Percentiles rank a stretch among this genome's conserved stretches.
Evolutionary conservation across 106 monocot genomes (phyloP).

Genomic region (Hemerocallis citrina): DNA sequence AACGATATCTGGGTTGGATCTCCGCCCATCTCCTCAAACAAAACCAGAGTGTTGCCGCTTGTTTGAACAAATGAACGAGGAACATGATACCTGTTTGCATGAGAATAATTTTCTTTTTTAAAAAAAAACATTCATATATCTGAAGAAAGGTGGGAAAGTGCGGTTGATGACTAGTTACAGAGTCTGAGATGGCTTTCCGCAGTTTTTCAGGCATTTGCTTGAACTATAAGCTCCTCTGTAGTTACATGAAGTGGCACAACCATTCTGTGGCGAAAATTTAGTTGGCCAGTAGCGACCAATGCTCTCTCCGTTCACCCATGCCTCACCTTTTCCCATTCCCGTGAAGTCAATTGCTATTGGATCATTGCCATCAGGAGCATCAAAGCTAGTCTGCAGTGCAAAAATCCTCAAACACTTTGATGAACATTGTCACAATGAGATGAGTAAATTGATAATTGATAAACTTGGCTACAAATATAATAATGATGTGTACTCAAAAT

Average conservation of each 20-base stretch:
- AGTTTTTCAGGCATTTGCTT: constrained; percentile 61
- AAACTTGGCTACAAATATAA: neutral
- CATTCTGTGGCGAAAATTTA: constrained; percentile 37
- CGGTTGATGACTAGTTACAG: constrained; percentile 38
- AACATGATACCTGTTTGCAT: constrained; percentile 64
- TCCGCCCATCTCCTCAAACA: constrained; percentile 85
- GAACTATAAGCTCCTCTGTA: constrained; percentile 50
- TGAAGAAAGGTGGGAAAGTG: too few species aligned
- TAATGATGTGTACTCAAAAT: neutral
- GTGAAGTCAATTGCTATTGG: constrained; percentile 80
- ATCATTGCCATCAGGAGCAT: constrained; percentile 49
- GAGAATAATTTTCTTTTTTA: neutral
- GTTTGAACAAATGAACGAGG: constrained; percentile 57
- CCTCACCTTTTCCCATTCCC: constrained; percentile 89
- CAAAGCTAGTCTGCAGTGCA: constrained; percentile 47
- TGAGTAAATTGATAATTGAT: neutral
- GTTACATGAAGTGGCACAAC: constrained; percentile 54
- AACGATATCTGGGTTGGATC: constrained; percentile 72
- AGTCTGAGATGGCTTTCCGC: constrained; percentile 70
- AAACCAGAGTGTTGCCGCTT: constrained; percentile 47
- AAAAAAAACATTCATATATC: neutral
- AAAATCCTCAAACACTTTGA: constrained; percentile 11
- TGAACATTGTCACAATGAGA: neutral
- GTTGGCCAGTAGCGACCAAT: constrained; percentile 91
- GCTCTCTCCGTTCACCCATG: constrained; percentile 87